Evolutionary conservation across 257 asterid species (phyloP).

Genomic region (Solanum appendiculatum): DNA sequence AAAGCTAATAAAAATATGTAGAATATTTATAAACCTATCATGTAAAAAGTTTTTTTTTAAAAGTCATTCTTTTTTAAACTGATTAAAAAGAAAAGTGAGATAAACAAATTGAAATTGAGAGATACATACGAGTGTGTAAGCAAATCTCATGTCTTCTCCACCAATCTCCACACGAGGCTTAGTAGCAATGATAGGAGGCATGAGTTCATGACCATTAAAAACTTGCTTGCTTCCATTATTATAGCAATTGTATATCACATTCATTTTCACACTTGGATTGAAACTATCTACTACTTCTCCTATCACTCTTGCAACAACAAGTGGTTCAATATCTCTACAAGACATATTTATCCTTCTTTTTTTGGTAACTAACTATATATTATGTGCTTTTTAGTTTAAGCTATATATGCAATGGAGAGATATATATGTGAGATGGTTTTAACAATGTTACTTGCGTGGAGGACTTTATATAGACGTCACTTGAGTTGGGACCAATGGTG

Average conservation of each 20-base stretch:
- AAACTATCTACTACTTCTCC: conserved; percentile 75
- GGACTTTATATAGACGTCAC: background rate
- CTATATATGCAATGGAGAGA: background rate
- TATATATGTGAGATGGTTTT: background rate
- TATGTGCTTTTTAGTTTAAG: background rate
- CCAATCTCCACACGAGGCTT: conserved; percentile 75
- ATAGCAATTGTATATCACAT: conserved; percentile 22
- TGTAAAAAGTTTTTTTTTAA: too few relatives aligned
- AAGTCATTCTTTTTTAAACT: too few relatives aligned
- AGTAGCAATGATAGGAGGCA: conserved; percentile 44
- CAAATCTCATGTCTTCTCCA: conserved; percentile 73
- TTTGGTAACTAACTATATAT: background rate
- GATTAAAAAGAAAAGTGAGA: too few relatives aligned
- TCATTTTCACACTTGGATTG: conserved; percentile 54
- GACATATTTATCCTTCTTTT: background rate
- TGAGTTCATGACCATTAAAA: conserved; percentile 68
- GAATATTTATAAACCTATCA: too few relatives aligned
- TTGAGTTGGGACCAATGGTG: too few relatives aligned
- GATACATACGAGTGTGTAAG: conserved; percentile 63
- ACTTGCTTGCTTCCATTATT: conserved; percentile 41
- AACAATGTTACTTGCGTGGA: background rate
- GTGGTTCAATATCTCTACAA: conserved; percentile 46
- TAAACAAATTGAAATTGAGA: background rate
- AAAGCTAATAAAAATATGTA: too few relatives aligned
- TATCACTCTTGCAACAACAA: conserved; percentile 55